Percentiles rank a stretch among this genome's conserved stretches.
Evolutionary conservation across 768 basidiomycete genomes (phyloP).

Genomic region (Pleurotus giganteus): DNA sequence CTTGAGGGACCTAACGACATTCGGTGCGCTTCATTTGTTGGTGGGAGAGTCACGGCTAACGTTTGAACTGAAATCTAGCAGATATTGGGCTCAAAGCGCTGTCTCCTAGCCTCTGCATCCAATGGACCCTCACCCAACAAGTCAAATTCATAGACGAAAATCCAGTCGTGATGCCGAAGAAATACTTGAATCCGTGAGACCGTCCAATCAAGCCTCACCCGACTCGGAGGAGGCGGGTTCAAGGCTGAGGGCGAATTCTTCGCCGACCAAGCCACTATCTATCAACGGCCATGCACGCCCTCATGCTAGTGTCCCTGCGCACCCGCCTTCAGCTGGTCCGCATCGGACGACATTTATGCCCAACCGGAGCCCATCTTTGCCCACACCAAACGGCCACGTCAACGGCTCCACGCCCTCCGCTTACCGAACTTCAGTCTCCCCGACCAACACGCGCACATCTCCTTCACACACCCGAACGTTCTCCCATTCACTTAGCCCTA

Average conservation of each 20-base stretch:
- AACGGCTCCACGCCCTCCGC: neutral
- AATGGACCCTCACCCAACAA: neutral
- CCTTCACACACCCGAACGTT: constrained; percentile 2
- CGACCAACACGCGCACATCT: neutral
- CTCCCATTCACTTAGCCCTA: neutral
- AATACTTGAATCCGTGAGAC: constrained; percentile 15
- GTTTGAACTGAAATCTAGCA: too few relatives aligned
- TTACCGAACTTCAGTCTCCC: neutral
- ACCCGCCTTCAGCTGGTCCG: constrained; percentile 23
- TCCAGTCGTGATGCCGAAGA: constrained; percentile 42
- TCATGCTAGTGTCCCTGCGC: neutral
- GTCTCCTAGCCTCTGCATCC: constrained; percentile 7
- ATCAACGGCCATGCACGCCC: constrained; percentile 11
- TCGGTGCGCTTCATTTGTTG: too few relatives aligned
- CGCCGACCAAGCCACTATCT: constrained; percentile 14
- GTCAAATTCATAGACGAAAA: constrained; percentile 40
- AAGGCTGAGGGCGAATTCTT: constrained; percentile 18
- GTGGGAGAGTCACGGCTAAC: too few relatives aligned
- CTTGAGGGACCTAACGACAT: too few relatives aligned
- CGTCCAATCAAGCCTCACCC: neutral
- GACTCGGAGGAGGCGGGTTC: neutral
- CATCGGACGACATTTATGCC: constrained; percentile 20
- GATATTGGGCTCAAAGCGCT: too few relatives aligned
- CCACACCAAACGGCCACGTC: constrained; percentile 3
- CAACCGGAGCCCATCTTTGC: neutral